Conservation (phyloP, 495 filamentous ascomycete species). For the Aspergillus leporis region DNA sequence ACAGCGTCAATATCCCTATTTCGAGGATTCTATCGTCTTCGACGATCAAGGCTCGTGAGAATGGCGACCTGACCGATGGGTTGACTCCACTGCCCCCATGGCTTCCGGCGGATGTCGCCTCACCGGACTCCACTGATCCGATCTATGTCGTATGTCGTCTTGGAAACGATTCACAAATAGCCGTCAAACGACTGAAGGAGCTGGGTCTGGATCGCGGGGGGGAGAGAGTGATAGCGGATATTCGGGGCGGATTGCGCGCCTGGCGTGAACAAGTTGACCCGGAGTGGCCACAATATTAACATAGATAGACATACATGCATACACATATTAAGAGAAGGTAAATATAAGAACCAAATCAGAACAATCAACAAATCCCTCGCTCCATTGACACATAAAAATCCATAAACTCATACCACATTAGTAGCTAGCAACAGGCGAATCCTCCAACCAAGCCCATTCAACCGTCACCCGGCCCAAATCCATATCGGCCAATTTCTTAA, state of each 20-base stretch:
- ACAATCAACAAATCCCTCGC: background rate
- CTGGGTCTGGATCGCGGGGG: conserved; percentile 58
- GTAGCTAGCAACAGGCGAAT: conserved; percentile 21
- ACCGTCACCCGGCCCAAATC: conserved; percentile 59
- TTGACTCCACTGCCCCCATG: conserved; percentile 36
- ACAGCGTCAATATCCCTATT: conserved; percentile 76
- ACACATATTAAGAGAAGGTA: background rate
- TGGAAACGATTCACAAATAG: conserved; percentile 88
- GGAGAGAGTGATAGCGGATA: conserved; percentile 67
- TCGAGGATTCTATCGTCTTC: conserved; percentile 51
- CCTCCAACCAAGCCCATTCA: conserved; percentile 67
- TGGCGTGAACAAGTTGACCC: conserved; percentile 80
- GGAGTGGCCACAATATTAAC: conserved; percentile 64
- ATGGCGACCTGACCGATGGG: conserved; percentile 16
- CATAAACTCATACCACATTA: conserved; percentile 3
- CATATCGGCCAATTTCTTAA: conserved; percentile 57
- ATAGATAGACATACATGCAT: background rate
- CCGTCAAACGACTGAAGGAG: conserved; percentile 69
- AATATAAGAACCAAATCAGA: background rate
- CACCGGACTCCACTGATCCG: conserved; percentile 30
- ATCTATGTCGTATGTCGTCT: conserved; percentile 82
- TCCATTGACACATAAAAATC: background rate
- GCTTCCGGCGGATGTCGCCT: conserved; percentile 38
- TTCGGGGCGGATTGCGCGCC: conserved; percentile 77
- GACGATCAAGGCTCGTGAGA: conserved; percentile 1